Base-by-base conservation (phyloP, 805 yeast species). In the Starmerella stigmatis region DNA sequence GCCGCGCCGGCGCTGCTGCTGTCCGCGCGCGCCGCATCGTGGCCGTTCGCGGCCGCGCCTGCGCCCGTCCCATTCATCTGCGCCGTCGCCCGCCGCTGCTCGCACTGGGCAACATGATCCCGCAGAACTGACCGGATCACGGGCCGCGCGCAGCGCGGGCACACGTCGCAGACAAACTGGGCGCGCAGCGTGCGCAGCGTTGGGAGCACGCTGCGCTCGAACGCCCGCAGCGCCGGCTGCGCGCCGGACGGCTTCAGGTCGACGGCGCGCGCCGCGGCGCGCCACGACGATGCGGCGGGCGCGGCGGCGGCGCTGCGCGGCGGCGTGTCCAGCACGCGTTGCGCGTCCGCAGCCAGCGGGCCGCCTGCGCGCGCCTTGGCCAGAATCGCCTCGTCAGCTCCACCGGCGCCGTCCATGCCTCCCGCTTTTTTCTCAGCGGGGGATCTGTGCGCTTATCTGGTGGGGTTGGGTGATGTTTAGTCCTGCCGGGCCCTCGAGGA, bases 71-170 rank as follows among this genome's bases (percentile, higher is more conserved):
- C 25, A 8, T 28, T 16, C 15, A 11, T 17, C 20, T 13, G 23
- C 16, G 15, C 23, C 35, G 20, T 9, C n/a, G 21, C 43, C 9
- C 9, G 8, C 5, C 43, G 45, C 13, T 7, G 21, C 15, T 31
- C 28, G 46, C 59, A 56, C 20, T 40, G 49, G 6, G 35, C 46
- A 19, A 51, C 25, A 42, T 62, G 65, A 26, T 43, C 41, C 26
- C 43, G 45, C 29, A 58, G 29, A 21, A 55, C 55, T 3, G 48
- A 35, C 20, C 39, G 49, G 12, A 62, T 42, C 20, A 53, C 22
- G 1, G 66, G 66, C 35, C 64, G 52, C 5, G 44, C 21, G 43
- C 66, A 63, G 32, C 48, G 54, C 15, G 55, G 49, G 40, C 66
- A 63, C 8, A 62, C 26, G 19, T 43, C 44, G 34, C 57, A 57